Conservation (phyloP, 2,329 filamentous ascomycete species). For the Rhinocladiella mackenziei region DNA sequence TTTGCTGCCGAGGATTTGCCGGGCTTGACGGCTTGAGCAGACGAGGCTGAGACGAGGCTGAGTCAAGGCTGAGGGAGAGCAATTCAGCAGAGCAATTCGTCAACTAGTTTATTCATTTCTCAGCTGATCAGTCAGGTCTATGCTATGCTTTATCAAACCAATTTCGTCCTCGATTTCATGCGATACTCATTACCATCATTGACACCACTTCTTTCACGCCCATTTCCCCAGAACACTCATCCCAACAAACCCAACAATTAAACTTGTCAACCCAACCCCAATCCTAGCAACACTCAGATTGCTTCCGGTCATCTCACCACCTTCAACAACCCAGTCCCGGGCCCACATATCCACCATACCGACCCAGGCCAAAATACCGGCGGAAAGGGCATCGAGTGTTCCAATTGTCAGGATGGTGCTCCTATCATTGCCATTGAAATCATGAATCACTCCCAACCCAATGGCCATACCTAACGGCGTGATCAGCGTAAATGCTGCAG, state of each 20-base stretch:
- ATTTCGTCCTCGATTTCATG: too few species aligned
- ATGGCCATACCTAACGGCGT: constrained; percentile 79
- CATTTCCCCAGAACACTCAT: constrained; percentile 75
- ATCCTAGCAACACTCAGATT: constrained; percentile 43
- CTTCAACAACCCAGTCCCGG: constrained; percentile 64
- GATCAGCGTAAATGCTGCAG: constrained; percentile 61
- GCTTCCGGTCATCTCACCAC: constrained; percentile 54
- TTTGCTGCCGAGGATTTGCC: not conserved
- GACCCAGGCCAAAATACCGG: constrained; percentile 75
- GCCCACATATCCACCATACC: constrained; percentile 77
- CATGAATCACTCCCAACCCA: constrained; percentile 65
- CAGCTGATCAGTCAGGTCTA: too few species aligned
- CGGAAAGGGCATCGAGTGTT: constrained; percentile 68
- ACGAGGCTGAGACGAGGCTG: too few species aligned
- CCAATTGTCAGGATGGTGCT: constrained; percentile 67
- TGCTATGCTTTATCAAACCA: too few species aligned
- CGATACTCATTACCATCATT: too few species aligned
- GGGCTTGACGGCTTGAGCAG: too few species aligned
- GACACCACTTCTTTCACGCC: too few species aligned
- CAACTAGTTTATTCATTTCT: too few species aligned
- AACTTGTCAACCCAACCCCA: constrained; percentile 47
- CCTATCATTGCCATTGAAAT: constrained; percentile 69
- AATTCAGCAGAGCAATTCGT: too few species aligned
- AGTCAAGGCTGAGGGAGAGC: too few species aligned
- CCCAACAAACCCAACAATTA: constrained; percentile 60